Base-by-base conservation (phyloP, 2,329 filamentous ascomycete genomes). In the Dothideomycetes sp. region DNA sequence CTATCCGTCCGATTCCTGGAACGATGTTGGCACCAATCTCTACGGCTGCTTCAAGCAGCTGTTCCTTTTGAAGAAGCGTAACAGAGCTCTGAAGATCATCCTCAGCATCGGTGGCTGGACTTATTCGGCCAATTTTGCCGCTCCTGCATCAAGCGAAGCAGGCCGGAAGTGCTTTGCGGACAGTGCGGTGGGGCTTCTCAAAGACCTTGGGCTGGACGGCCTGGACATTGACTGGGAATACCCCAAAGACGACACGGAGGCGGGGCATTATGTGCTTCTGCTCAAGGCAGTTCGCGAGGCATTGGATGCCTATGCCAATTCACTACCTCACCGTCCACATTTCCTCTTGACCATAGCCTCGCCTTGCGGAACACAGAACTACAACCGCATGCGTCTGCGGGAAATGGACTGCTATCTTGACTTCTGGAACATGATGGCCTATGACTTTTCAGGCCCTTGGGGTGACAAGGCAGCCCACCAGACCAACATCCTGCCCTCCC, bases 51-150 rank as follows among this genome's bases (percentile, higher is more conserved):
- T 86, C 46, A 87, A 87, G 62, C 83, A 89, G 55, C 65, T 93
- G 1, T 84, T 73, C 56, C 60, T 84, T 1, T 69, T 83, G 38
- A 93, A 93, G 67, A 79, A 86, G 61, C 63, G 70, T 49, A 76
- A 93, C 56, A 76, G 84, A 15, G 75, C 83, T 38, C 61, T 93
- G 42, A 93, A 93, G 61, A 70, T 81, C 3, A 70, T 95, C 10
- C 73, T 95, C 4, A 87, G 81, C 39, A 84, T 93, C 44, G 86
- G 86, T 31, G 86, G 86, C 12, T 91, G 80, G 77, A 83, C 77
- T 0, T 85, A 82, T 56, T 84, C 80, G 3, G 61, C 74, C 58
- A 91, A 94, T 64, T 93, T 95, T 61, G 67, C 75, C 1, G 65
- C 63, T 19, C 82, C 86, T 0, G 76, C 75, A 0, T 75, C 75